These are phyloP conservation scores for Podaxis pistillaris DNA, from an alignment of 768 basidiomycete species.

Conservation along the genomic window DNA sequence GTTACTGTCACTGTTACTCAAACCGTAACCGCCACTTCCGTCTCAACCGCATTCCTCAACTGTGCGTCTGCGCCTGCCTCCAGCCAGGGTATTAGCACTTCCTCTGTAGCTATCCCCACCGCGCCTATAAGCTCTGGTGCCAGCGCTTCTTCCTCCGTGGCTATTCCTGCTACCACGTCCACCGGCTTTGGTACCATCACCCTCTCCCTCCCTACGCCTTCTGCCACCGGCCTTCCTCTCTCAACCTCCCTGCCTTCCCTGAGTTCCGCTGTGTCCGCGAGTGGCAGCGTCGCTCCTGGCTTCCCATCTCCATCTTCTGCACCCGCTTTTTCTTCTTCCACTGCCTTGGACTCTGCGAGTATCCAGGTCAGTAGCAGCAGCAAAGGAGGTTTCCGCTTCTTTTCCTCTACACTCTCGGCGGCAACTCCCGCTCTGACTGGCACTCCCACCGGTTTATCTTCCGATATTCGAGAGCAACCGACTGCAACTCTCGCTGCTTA, in stretches of 20 bases:
- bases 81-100: not conserved
- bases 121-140: slow-evolving; percentile 2
- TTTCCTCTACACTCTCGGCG: not conserved
- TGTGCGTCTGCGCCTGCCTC: not conserved
- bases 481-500: slow-evolving; percentile 4
- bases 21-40: slow-evolving; percentile 13
- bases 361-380: not conserved
- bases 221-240: not conserved
- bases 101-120: slow-evolving; percentile 3
- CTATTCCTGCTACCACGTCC: not conserved
- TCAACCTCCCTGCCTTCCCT: not conserved
- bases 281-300: not conserved
- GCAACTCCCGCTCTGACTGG: not conserved
- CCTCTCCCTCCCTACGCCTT: slow-evolving; percentile 1
- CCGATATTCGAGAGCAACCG: not conserved
- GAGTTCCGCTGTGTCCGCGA: not conserved
- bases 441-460: not conserved
- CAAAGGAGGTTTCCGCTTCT: not conserved
- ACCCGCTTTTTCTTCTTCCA: not conserved
- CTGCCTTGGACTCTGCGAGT: not conserved
- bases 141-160: slow-evolving; percentile 3
- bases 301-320: not conserved
- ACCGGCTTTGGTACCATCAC: not conserved
- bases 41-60: slow-evolving; percentile 10
- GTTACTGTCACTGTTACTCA: slow-evolving; percentile 32